phyloP scores from a whole-genome alignment of 2,329 filamentous ascomycete species.

The Colletotrichum australisinense region DNA sequence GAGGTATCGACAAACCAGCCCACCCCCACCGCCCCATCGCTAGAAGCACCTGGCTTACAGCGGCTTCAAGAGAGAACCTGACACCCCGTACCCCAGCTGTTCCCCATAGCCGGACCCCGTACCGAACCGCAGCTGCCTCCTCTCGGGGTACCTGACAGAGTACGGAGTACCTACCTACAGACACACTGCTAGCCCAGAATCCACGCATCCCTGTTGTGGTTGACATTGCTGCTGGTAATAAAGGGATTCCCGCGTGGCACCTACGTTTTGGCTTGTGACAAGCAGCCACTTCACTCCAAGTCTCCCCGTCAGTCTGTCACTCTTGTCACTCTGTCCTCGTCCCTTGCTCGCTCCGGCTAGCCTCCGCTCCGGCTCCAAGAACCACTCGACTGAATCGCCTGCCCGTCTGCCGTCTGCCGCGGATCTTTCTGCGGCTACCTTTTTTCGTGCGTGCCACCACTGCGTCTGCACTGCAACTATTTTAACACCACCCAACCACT shows the following conservation, averaged over 20 bases:
- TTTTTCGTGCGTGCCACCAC: constrained; percentile 19
- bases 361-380: constrained; percentile 25
- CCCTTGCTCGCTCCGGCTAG: constrained; percentile 9
- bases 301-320: not conserved
- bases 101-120: constrained; percentile 1
- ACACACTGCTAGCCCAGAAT: not conserved
- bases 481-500: constrained; percentile 25
- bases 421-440: constrained; percentile 33
- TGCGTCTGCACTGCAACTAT: constrained; percentile 14
- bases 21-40: not conserved
- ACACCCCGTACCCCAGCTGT: not conserved
- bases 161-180: not conserved
- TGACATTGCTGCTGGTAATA: constrained; percentile 6
- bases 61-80: not conserved
- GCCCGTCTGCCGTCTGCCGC: constrained; percentile 15
- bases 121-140: constrained; percentile 3
- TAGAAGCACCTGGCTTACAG: not conserved
- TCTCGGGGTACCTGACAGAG: not conserved
- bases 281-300: constrained; percentile 17
- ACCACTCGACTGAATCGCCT: constrained; percentile 8
- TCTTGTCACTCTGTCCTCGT: too few species aligned
- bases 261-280: constrained; percentile 35
- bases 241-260: constrained; percentile 23
- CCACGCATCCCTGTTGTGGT: constrained; percentile 14
- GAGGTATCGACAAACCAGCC: not conserved